These are phyloP conservation scores for Tremella fuciformis DNA, from an alignment of 768 basidiomycete genomes.

Conservation along the genomic window DNA sequence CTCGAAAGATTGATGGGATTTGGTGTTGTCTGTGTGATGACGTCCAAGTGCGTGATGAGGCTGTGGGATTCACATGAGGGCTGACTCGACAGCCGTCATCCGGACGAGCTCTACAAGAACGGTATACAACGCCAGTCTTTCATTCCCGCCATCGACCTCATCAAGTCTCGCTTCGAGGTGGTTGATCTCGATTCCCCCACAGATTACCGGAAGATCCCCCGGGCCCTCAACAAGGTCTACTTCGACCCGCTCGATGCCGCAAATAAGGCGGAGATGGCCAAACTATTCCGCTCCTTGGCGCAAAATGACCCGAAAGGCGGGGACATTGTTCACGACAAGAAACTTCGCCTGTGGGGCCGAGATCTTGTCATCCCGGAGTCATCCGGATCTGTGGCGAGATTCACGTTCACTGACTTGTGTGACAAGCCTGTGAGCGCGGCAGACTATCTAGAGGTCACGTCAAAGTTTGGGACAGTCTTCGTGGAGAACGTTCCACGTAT, in stretches of 20 bases:
- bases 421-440: conserved; percentile 86
- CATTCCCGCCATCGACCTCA: conserved; percentile 86
- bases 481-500: conserved; percentile 83
- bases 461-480: conserved; percentile 82
- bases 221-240: conserved; percentile 90
- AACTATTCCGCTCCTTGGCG: conserved; percentile 73
- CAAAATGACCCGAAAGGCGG: conserved; percentile 26
- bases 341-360: conserved; percentile 87
- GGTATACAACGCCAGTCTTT: conserved; percentile 95
- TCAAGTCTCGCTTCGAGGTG: conserved; percentile 80
- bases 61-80: neutral
- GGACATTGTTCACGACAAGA: conserved; percentile 61
- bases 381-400: conserved; percentile 74
- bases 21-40: conserved; percentile 92
- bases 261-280: conserved; percentile 68
- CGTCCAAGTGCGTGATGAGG: conserved; percentile 75
- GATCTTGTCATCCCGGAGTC: conserved; percentile 73
- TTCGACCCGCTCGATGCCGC: conserved; percentile 71
- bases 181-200: conserved; percentile 94
- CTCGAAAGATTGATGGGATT: conserved; percentile 79
- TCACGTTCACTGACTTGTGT: conserved; percentile 81
- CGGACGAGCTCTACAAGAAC: conserved; percentile 96
- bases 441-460: conserved; percentile 91
- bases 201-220: conserved; percentile 91
- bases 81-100: conserved; percentile 72